A percentile compares a stretch with the other conserved stretches of the same genome.
These are phyloP conservation scores for Neurospora sp. DNA, from an alignment of 495 filamentous ascomycete genomes.

Conservation along the genomic window DNA sequence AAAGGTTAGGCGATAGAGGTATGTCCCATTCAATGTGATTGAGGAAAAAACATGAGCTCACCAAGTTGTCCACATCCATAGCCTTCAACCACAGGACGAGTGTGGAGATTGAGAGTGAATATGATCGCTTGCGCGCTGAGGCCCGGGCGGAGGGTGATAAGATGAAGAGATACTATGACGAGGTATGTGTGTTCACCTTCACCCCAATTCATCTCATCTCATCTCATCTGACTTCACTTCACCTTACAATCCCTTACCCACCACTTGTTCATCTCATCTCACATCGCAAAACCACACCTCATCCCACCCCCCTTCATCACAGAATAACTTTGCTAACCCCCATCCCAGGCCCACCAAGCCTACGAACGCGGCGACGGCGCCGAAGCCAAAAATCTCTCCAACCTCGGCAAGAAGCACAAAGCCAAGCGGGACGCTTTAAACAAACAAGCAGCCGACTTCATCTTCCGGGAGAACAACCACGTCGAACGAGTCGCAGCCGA, in stretches of 20 bases:
- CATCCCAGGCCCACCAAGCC: slow-evolving; percentile 56
- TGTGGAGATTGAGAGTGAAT: slow-evolving; percentile 67
- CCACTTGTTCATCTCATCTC: slow-evolving; percentile 1
- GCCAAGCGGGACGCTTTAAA: slow-evolving; percentile 73
- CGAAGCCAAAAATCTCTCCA: slow-evolving; percentile 65
- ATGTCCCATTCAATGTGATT: background rate
- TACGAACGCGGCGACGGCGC: slow-evolving; percentile 74
- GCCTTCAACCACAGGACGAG: slow-evolving; percentile 73
- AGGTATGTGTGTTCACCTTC: slow-evolving; percentile 31
- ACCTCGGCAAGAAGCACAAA: slow-evolving; percentile 77
- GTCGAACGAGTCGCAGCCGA: slow-evolving; percentile 57
- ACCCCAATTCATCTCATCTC: background rate
- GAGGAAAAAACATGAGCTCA: background rate
- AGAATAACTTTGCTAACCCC: too few relatives aligned
- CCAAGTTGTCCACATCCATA: slow-evolving; percentile 21
- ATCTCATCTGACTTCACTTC: background rate
- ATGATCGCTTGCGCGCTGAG: slow-evolving; percentile 79
- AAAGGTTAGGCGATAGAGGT: background rate
- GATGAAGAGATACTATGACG: slow-evolving; percentile 63
- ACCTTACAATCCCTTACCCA: too few relatives aligned
- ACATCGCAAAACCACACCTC: background rate
- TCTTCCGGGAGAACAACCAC: slow-evolving; percentile 89
- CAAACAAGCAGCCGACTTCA: slow-evolving; percentile 79
- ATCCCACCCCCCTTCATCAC: too few relatives aligned
- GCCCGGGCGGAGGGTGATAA: slow-evolving; percentile 70